A percentile compares a stretch with the other conserved stretches of the same genome.
Conservation (phyloP, 2,329 filamentous ascomycete species). For the Pseudogymnoascus sp. region DNA sequence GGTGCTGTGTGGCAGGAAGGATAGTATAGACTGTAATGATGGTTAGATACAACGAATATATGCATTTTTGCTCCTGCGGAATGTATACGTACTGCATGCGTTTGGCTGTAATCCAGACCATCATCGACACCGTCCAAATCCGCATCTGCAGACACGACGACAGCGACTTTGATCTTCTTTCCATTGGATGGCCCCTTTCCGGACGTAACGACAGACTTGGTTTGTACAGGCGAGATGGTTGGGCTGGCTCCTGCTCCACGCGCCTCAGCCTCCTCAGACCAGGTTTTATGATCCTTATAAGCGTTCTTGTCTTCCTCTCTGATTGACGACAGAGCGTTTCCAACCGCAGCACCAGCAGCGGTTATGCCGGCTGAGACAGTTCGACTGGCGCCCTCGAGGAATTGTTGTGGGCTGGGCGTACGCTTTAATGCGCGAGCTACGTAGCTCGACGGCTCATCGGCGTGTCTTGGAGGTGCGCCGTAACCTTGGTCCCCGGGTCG, state of each 20-base stretch:
- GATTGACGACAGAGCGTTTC: slow-evolving; percentile 74
- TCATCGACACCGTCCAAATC: slow-evolving; percentile 51
- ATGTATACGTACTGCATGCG: slow-evolving; percentile 65
- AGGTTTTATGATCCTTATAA: slow-evolving; percentile 79
- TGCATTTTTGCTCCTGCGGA: slow-evolving; percentile 2
- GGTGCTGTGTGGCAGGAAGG: slow-evolving; percentile 72
- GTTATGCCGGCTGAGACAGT: slow-evolving; percentile 74
- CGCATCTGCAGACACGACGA: slow-evolving; percentile 77
- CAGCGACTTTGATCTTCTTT: slow-evolving; percentile 68
- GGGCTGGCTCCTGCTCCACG: slow-evolving; percentile 42
- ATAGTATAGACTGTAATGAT: slow-evolving; percentile 66
- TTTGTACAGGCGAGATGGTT: slow-evolving; percentile 11
- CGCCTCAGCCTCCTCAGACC: slow-evolving; percentile 82
- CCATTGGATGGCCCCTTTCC: slow-evolving; percentile 13
- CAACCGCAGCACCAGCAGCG: slow-evolving; percentile 73
- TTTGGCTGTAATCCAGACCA: slow-evolving; percentile 54
- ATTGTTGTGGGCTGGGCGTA: slow-evolving; percentile 79
- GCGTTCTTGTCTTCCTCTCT: slow-evolving; percentile 74
- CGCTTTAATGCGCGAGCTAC: slow-evolving; percentile 69
- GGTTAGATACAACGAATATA: slow-evolving; percentile 14
- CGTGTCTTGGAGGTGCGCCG: slow-evolving; percentile 32
- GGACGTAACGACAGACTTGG: not conserved
- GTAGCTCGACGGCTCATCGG: slow-evolving; percentile 49
- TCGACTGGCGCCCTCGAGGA: slow-evolving; percentile 76
- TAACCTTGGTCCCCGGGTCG: slow-evolving; percentile 34